Evolutionary conservation across 1,284 basidiomycete species (phyloP).

Genomic region (Volvariella volvacea): DNA sequence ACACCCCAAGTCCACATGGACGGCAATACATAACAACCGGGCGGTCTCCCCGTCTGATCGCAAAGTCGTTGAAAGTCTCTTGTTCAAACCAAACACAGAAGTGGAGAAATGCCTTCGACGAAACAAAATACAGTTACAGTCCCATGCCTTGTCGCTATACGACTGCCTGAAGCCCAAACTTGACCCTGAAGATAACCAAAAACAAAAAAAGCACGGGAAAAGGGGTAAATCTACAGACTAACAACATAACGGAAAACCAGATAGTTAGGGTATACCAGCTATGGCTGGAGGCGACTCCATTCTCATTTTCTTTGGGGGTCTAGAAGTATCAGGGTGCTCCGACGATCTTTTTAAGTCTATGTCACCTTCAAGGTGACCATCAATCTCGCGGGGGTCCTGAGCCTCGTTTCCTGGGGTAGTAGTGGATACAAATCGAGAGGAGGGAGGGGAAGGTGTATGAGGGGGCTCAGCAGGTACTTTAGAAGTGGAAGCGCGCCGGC

Average conservation of each 20-base stretch:
- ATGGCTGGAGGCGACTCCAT: constrained; percentile 32
- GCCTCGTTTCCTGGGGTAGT: constrained; percentile 36
- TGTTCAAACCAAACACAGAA: neutral
- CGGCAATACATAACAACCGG: no score
- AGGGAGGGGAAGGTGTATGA: constrained; percentile 43
- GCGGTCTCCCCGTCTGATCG: no score
- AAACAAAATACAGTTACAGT: constrained; percentile 26
- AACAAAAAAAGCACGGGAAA: constrained; percentile 19
- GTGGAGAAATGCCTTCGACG: constrained; percentile 3
- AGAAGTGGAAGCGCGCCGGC: constrained; percentile 42
- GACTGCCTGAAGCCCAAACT: constrained; percentile 23
- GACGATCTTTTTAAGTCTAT: constrained; percentile 37
- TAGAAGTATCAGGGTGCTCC: constrained; percentile 31
- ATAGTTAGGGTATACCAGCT: constrained; percentile 34
- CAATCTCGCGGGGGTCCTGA: constrained; percentile 26
- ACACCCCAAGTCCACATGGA: no score
- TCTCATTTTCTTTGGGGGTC: constrained; percentile 49
- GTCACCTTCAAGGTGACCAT: constrained; percentile 28
- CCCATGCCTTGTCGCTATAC: constrained; percentile 22
- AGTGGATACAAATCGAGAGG: constrained; percentile 46
- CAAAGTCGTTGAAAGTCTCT: no score
- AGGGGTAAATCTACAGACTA: constrained; percentile 29
- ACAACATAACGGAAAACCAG: constrained; percentile 16
- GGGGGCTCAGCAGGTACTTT: constrained; percentile 33
- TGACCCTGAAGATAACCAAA: constrained; percentile 19